Evolutionary conservation across 1,139 yeast species (phyloP), one percentile per base, ranked within the genome.

Genomic region (Magnusiomyces tetraspermus): DNA sequence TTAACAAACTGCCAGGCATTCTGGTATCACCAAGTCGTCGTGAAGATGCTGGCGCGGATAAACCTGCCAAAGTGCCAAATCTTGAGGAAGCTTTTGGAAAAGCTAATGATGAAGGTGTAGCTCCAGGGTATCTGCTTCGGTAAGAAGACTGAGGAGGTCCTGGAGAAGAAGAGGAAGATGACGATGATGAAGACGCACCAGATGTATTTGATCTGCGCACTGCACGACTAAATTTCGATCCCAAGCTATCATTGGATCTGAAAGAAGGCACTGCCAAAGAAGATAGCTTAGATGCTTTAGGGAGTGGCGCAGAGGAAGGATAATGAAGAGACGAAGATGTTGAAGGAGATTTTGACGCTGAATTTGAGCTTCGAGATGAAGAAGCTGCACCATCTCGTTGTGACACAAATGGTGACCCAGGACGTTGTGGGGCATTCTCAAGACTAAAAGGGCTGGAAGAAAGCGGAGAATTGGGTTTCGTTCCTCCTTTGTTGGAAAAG

Each of bases 351-450:
- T 17, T 23, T 38, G 19, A 21, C 22, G 19, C 23, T 40, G 26
- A 21, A 21, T 6, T 40, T 17, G 17, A 17, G 36, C 22, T 19
- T 43, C 4, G 33, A n/a, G 19, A n/a, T n/a, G n/a, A n/a, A n/a
- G n/a, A n/a, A n/a, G n/a, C n/a, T n/a, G n/a, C n/a, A n/a, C 46
- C 46, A 24, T 8, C 21, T 42, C 23, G 13, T 6, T 21, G 37
- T 19, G 48, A 15, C 2, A 33, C 17, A 45, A 45, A 45, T 19
- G 48, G 48, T 15, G 48, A 45, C 38, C 48, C 48, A 2, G 48
- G 28, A 3, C 48, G 38, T 22, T 17, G 48, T 17, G 37, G 36
- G 28, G n/a, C 38, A 13, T 23, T 24, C n/a, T 17, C 48, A 19
- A 21, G 40, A 24, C 38, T 26, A 10, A 11, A 28, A 31, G 23